Evolutionary conservation across 2,329 filamentous ascomycete genomes (phyloP).

Genomic region (Epichloe bromicola): DNA sequence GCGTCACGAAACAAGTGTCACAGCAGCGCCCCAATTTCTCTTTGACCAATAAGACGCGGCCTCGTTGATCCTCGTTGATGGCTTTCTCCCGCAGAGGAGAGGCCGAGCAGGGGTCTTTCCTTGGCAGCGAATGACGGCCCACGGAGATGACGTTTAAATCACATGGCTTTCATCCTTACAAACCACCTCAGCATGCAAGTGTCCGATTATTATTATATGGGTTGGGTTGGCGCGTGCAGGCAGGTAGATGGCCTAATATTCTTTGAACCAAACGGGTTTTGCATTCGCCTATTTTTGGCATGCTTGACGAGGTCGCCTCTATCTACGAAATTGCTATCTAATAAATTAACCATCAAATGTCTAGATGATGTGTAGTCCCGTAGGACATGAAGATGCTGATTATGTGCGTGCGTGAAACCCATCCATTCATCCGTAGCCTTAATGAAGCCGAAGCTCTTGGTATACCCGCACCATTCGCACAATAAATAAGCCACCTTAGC

Average conservation of each 20-base stretch:
- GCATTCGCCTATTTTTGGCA: not conserved
- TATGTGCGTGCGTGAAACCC: not conserved
- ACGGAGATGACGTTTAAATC: too few species aligned
- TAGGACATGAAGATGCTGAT: not conserved
- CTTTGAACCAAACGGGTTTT: not conserved
- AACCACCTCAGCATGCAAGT: too few species aligned
- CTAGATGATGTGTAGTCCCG: constrained; percentile 1
- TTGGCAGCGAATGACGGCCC: too few species aligned
- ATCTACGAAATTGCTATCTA: constrained; percentile 5
- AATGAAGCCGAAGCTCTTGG: not conserved
- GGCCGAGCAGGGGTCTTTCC: too few species aligned
- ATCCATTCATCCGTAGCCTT: not conserved
- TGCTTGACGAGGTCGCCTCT: constrained; percentile 2
- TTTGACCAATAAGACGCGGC: not conserved
- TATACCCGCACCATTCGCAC: constrained; percentile 3
- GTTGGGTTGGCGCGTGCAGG: not conserved
- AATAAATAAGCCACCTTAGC: not conserved
- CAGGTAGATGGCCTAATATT: not conserved
- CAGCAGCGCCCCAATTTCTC: not conserved
- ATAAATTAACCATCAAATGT: constrained; percentile 1
- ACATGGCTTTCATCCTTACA: too few species aligned
- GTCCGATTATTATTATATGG: too few species aligned
- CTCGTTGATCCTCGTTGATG: too few species aligned
- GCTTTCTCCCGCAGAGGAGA: too few species aligned
- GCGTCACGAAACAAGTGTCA: not conserved